Evolutionary conservation across 2,329 filamentous ascomycete genomes (phyloP), one percentile per base, ranked within the genome.

Genomic region (Alternaria conjuncta): DNA sequence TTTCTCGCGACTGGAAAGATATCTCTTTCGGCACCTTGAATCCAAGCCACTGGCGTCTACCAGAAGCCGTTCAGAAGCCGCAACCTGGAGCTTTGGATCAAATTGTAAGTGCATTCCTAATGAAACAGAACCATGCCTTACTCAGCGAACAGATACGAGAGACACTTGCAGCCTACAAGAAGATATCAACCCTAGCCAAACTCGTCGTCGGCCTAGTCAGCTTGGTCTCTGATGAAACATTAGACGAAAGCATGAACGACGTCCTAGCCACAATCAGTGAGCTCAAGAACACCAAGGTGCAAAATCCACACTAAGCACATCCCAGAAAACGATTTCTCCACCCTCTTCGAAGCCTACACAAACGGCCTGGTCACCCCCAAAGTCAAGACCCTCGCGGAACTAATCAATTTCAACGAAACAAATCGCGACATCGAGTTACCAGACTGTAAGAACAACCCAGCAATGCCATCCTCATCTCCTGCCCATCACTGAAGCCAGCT

Each of bases 381-480:
- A 41, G 36, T 41, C 8, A 41, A 18, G 9, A 41, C 36, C 36
- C n/a, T 41, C 0, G 0, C 0, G n/a, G n/a, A 18, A 2, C 3
- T 41, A 3, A 41, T 41, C 9, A 1, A 41, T 0, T 41, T n/a
- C 36, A 41, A 18, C n/a, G n/a, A 41, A 18, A 1, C 3, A 6
- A 2, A 41, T 41, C 9, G 36, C 9, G 5, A 41, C 1, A 18
- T 41, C 8, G 36, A 41, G 0, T 6, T 41, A 41, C 36, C 36
- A 41, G 32, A 10, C 0, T 2, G 36, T 41, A 18, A 18, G 36
- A 15, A 41, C 15, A 10, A 2, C 5, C 8, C 1, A 2, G 0
- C 0, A 11, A 41, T 41, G 3, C 2, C 15, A 1, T 6, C 0
- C 4, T 18, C n/a, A 41, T 18, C n/a, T 41, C 0, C 8, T 41